A percentile compares a stretch with the other conserved stretches of the same genome.
Conservation (phyloP, 2,329 filamentous ascomycete species). For the Canariomyces notabilis region DNA sequence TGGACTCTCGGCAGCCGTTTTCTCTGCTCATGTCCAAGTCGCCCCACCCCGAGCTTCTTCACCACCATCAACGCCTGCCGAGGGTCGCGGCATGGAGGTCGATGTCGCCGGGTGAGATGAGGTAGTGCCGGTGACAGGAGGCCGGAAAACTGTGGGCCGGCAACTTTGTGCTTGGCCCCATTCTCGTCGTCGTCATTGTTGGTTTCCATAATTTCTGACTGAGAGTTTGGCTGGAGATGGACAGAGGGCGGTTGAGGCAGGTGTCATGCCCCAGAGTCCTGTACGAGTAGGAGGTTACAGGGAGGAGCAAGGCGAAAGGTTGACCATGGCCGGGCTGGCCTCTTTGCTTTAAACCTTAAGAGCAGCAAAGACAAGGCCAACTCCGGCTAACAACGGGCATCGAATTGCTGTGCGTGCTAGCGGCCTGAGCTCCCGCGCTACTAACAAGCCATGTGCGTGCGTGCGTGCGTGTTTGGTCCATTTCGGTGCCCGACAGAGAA, state of each 20-base stretch:
- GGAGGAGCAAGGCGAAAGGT: no score
- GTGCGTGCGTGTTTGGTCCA: no score
- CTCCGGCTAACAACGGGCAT: no score
- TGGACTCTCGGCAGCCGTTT: neutral
- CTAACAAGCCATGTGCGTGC: neutral
- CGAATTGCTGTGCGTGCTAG: no score
- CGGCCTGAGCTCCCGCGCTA: neutral
- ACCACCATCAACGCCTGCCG: neutral
- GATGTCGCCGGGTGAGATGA: neutral
- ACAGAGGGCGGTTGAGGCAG: neutral
- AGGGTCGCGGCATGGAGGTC: neutral
- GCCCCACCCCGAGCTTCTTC: neutral
- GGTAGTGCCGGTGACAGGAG: neutral
- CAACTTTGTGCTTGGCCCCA: neutral
- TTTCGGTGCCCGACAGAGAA: neutral
- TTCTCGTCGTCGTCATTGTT: neutral
- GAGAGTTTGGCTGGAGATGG: neutral
- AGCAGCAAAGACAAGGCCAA: no score
- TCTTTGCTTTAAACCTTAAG: no score
- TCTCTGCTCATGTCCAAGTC: constrained; percentile 3
- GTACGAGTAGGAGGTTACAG: no score
- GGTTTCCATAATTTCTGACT: neutral
- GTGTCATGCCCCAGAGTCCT: neutral
- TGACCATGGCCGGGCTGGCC: no score
- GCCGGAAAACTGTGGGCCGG: neutral